Percentiles rank a stretch among this genome's conserved stretches.
Conservation (phyloP, 176 grass and related monocot species). For the Thalia dealbata region DNA sequence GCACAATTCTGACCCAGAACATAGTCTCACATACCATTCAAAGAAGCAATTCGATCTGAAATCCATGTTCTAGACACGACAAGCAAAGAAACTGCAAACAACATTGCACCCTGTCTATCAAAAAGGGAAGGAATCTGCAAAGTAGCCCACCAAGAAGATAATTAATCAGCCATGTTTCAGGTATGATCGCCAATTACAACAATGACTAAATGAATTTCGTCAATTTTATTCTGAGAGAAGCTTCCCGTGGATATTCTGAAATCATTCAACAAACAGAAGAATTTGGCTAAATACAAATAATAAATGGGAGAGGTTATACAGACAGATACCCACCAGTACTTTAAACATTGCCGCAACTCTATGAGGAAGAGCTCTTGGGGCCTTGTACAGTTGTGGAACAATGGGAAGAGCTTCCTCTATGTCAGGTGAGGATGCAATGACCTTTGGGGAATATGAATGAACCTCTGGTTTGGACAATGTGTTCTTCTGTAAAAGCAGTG, state of each 20-base stretch:
- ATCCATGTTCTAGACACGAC: slow-evolving; percentile 96
- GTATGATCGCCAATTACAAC: neutral
- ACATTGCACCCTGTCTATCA: slow-evolving; percentile 90
- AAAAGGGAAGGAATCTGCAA: slow-evolving; percentile 76
- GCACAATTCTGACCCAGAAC: slow-evolving; percentile 17
- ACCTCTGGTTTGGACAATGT: slow-evolving; percentile 48
- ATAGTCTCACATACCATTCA: slow-evolving; percentile 50
- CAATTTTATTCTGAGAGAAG: slow-evolving; percentile 6
- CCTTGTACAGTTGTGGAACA: slow-evolving; percentile 44
- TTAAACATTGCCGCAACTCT: slow-evolving; percentile 91
- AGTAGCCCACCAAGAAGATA: slow-evolving; percentile 26
- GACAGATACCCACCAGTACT: slow-evolving; percentile 59
- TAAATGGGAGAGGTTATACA: slow-evolving; percentile 10
- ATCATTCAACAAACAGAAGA: neutral
- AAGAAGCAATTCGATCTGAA: slow-evolving; percentile 93
- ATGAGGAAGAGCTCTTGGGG: slow-evolving; percentile 46
- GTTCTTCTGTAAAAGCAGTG: slow-evolving; percentile 40
- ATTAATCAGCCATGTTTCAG: neutral
- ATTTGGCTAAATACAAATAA: slow-evolving; percentile 1
- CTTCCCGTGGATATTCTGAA: neutral
- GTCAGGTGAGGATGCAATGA: slow-evolving; percentile 57
- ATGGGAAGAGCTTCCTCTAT: slow-evolving; percentile 29
- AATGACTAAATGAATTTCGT: neutral
- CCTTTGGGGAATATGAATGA: slow-evolving; percentile 44
- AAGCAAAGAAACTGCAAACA: slow-evolving; percentile 80